phyloP scores from a whole-genome alignment of 208 protist species.

The Strigomonas culicis region DNA sequence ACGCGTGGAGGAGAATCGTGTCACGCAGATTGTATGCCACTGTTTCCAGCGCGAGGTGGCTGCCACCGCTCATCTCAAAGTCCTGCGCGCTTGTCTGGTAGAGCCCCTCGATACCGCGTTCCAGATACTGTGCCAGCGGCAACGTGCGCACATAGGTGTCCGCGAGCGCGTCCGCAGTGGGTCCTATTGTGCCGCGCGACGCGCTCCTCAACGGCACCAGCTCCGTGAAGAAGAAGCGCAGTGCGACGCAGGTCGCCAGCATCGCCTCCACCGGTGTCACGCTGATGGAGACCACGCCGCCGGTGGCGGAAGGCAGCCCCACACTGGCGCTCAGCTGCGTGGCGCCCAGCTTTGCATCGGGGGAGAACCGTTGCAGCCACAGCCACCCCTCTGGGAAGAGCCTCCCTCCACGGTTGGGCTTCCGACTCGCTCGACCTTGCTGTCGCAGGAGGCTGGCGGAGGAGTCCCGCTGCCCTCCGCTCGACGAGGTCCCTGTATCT shows the following conservation, averaged over 20 bases:
- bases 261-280: conserved; percentile 76
- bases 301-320: neutral
- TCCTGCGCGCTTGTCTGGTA: conserved; percentile 19
- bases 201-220: neutral
- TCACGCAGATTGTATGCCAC: conserved; percentile 68
- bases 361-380: conserved; percentile 60
- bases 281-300: conserved; percentile 31
- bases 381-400: conserved; percentile 57
- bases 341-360: conserved; percentile 17
- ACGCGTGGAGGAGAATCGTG: conserved; percentile 48
- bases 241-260: conserved; percentile 39
- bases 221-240: conserved; percentile 68
- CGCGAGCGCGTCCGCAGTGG: conserved; percentile 10
- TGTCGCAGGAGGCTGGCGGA: neutral
- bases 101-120: conserved; percentile 48
- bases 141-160: conserved; percentile 52
- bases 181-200: neutral
- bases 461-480: neutral
- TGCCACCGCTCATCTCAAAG: conserved; percentile 18
- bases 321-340: neutral
- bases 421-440: conserved; percentile 24
- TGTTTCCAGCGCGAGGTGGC: conserved; percentile 68
- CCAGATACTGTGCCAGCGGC: conserved; percentile 41
- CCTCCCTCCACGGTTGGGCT: conserved; percentile 42
- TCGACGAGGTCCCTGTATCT: neutral